Evolutionary conservation across 768 basidiomycete species (phyloP), one percentile per base, ranked within the genome.

Genomic region (Agrocybe pediades): DNA sequence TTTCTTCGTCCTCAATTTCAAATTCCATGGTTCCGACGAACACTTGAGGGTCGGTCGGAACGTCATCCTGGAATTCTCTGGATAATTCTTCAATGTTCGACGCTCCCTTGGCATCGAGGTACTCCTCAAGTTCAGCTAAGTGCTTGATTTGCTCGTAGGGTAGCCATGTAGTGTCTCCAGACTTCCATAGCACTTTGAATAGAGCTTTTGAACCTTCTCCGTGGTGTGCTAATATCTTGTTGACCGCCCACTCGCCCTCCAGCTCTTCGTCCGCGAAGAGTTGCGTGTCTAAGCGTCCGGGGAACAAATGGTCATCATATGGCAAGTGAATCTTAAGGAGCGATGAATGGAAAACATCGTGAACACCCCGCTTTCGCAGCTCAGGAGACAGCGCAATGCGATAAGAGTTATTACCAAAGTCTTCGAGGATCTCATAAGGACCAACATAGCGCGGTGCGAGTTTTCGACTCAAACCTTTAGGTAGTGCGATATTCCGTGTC

Each of bases 291-390:
- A 62, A 46, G 0, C 71, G 62, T 0, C 59, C 57, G 0, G 75
- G 74, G 51, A 76, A 78, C 0, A 63, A 46, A 0, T 17, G 1
- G 29, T 63, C 47, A 51, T 77, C 67, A 53, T 76, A 77, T 0
- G 68, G 55, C 2, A 56, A 15, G 44, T 66, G 65, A 1, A 53
- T 59, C 0, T 56, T 15, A 0, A 77, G 62, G 23, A 70, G 55
- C 1, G 68, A 69, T 2, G 65, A 56, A 47, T 78, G 74, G 57
- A 75, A 77, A 0, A 61, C 66, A 6, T 68, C 65, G 49, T 68
- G 65, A 4, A 70, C 56, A 15, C 52, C 64, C 15, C 42, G 25
- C 9, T 54, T n/a, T n/a, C n/a, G n/a, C n/a, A n/a, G n/a, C n/a
- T n/a, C n/a, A n/a, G n/a, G n/a, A n/a, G n/a, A n/a, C n/a, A 62